These are phyloP conservation scores for Penicillium sp. DNA, from an alignment of 2,329 filamentous ascomycete genomes.

Conservation along the genomic window DNA sequence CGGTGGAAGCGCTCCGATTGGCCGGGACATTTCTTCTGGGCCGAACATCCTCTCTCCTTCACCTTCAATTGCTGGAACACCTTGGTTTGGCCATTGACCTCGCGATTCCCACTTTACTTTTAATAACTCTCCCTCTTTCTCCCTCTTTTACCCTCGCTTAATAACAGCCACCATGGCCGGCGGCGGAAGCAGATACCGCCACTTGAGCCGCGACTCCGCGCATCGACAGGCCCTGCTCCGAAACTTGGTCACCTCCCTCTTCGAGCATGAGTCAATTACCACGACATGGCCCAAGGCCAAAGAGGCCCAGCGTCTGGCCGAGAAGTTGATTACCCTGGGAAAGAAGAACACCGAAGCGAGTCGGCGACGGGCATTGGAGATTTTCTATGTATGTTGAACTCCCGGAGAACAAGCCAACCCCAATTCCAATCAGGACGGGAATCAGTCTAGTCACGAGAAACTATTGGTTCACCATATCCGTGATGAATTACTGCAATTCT, in stretches of 20 bases:
- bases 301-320: constrained; percentile 88
- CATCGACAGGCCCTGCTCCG: constrained; percentile 91
- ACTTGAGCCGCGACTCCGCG: constrained; percentile 79
- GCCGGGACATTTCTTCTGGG: constrained; percentile 38
- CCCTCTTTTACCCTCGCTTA: not conserved
- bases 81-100: constrained; percentile 3
- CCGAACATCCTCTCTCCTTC: constrained; percentile 10
- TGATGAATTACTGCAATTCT: not conserved
- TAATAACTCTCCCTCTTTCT: not conserved
- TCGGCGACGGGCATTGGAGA: constrained; percentile 69
- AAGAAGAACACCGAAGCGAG: constrained; percentile 90
- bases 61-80: not conserved
- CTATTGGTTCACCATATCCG: not conserved
- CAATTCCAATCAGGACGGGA: not conserved
- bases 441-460: not conserved
- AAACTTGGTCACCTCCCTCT: constrained; percentile 92
- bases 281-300: constrained; percentile 98
- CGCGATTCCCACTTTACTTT: constrained; percentile 8
- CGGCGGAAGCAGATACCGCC: constrained; percentile 81
- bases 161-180: constrained; percentile 67
- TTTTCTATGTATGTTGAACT: constrained; percentile 72
- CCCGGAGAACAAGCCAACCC: not conserved
- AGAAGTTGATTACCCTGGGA: constrained; percentile 89
- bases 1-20: constrained; percentile 38
- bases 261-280: constrained; percentile 87